Evolutionary conservation across 305 asterid genomes (phyloP), one percentile per base, ranked within the genome.

Genomic region (Plantago lanceolata): DNA sequence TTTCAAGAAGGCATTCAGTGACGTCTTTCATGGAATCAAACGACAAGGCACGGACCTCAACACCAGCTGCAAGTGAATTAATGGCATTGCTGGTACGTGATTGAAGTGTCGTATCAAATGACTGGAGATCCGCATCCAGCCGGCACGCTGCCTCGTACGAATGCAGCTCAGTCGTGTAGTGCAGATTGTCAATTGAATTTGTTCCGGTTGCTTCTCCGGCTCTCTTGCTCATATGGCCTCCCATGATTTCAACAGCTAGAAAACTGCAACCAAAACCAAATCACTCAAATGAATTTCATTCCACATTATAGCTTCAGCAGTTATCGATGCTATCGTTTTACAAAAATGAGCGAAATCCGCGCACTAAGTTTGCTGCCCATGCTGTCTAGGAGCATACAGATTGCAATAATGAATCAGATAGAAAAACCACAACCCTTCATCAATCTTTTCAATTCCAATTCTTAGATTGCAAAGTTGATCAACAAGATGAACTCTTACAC

Each of bases 141-240:
- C 74, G 71, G 80, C 98, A 92, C 2, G 96, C 98, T 0, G 88
- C 90, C 73, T 79, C 98, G 54, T 89, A 89, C 0, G 96, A 80
- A 31, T 69, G 65, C 28, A 92, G 74, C 73, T 83, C 91, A 0
- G 75, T 66, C 28, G 82, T 67, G 78, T 52, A 72, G 21, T 79
- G 89, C 52, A 81, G 74, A 71, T 81, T 77, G 83, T 69, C 72
- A 62, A 88, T 84, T 18, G 82, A 57, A 53, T 75, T 79, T 61
- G 81, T 62, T 24, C 78, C 68, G 28, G 95, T 77, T 54, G 86
- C 67, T 72, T 84, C 95, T 31, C 78, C 85, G 16, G 85, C 79
- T 70, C 74, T 83, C 83, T 88, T 90, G 94, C 96, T 90, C 77
- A 80, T 18, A 47, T 88, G 88, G 75, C 89, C 80, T 73, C 97